These are phyloP conservation scores for Halophytophthora polymorphica DNA, from an alignment of 352 stramenopile genomes.

Conservation along the genomic window DNA sequence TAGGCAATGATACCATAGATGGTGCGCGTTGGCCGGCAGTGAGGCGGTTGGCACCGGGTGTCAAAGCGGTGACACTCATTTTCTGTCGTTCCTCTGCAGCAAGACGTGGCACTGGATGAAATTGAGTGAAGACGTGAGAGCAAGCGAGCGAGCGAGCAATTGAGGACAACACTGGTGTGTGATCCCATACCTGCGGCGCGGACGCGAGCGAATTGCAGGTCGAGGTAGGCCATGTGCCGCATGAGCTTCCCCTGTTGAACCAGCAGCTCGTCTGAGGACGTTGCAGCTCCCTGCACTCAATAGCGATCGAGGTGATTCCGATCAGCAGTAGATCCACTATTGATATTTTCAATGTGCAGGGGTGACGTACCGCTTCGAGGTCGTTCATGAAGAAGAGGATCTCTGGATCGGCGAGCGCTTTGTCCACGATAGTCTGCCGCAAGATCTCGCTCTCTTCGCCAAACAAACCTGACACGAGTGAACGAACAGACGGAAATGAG, in stretches of 20 bases:
- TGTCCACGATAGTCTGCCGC: slow-evolving; percentile 40
- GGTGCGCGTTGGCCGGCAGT: neutral
- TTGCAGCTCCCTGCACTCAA: slow-evolving; percentile 32
- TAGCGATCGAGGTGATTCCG: neutral
- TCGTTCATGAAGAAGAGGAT: slow-evolving; percentile 81
- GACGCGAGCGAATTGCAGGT: slow-evolving; percentile 35
- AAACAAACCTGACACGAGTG: slow-evolving; percentile 33
- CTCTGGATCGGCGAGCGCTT: slow-evolving; percentile 60
- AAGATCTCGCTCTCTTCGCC: slow-evolving; percentile 39
- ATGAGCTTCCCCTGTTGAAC: slow-evolving; percentile 46
- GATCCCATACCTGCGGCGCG: slow-evolving; percentile 14
- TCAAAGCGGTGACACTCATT: neutral
- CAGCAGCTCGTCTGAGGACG: slow-evolving; percentile 43
- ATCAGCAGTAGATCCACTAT: neutral
- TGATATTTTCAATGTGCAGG: neutral
- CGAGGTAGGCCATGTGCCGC: slow-evolving; percentile 36
- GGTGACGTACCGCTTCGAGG: slow-evolving; percentile 41
- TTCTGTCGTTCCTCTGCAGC: slow-evolving; percentile 8
- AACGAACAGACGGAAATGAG: neutral
- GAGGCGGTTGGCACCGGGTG: neutral
- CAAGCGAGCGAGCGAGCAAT: neutral
- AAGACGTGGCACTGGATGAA: neutral
- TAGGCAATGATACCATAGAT: slow-evolving; percentile 3
- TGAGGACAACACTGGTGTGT: neutral
- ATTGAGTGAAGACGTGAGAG: neutral